phyloP scores from a whole-genome alignment of 1,284 basidiomycete genomes.

The Fomitopsis betulina region DNA sequence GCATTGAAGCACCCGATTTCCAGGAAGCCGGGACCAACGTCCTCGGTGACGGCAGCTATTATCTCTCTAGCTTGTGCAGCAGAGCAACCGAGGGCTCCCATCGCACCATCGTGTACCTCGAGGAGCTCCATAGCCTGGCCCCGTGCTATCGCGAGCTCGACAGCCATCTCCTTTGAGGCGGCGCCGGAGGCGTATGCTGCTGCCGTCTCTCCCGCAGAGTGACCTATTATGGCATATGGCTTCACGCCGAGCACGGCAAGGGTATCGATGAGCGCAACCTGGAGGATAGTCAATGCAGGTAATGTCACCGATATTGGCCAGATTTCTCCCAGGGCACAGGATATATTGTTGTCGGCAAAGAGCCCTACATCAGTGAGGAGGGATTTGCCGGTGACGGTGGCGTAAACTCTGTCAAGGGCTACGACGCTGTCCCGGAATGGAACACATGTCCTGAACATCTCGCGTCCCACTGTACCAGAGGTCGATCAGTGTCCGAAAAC shows the following conservation, averaged over 20 bases:
- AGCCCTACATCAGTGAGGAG: conserved; percentile 29
- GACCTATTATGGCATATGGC: conserved; percentile 36
- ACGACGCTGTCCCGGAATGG: conserved; percentile 35
- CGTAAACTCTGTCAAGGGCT: conserved; percentile 31
- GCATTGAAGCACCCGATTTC: conserved; percentile 37
- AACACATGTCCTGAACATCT: conserved; percentile 28
- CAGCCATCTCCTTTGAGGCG: conserved; percentile 32
- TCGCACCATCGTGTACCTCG: too few relatives aligned
- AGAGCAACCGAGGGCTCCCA: conserved; percentile 36
- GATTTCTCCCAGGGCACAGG: too few relatives aligned
- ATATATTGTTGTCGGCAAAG: conserved; percentile 26
- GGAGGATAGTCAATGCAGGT: conserved; percentile 36
- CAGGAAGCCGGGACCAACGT: conserved; percentile 14
- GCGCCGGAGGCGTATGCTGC: conserved; percentile 40
- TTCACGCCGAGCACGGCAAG: conserved; percentile 29
- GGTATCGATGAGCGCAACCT: conserved; percentile 40
- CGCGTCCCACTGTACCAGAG: neutral
- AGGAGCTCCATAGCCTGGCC: conserved; percentile 11
- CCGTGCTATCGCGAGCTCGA: conserved; percentile 36
- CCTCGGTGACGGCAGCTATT: conserved; percentile 14
- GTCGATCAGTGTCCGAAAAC: neutral
- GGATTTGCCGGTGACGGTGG: conserved; percentile 28
- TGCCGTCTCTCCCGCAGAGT: conserved; percentile 40
- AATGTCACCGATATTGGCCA: conserved; percentile 32
- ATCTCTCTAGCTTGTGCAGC: conserved; percentile 19